Conservation (phyloP, 1,284 basidiomycete genomes). For the Pisolithus thermaeus region DNA sequence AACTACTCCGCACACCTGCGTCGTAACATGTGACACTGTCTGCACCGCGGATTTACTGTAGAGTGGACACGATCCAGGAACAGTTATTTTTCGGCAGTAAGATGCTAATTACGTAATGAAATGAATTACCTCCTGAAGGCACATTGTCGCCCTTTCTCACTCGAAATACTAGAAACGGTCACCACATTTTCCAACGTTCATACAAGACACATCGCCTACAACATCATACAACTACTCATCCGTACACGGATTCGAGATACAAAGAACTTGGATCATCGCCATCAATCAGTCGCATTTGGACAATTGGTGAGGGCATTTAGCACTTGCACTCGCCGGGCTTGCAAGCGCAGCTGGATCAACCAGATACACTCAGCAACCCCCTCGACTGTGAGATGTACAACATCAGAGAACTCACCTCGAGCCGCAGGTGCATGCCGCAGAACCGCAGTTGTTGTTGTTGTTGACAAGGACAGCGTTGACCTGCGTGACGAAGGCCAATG, state of each 20-base stretch:
- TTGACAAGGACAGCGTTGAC: constrained; percentile 38
- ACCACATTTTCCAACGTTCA: no score
- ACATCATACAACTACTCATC: no score
- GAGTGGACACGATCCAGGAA: no score
- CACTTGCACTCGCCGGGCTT: constrained; percentile 59
- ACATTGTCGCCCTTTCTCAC: no score
- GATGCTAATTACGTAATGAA: no score
- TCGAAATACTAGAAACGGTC: no score
- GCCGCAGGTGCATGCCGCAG: constrained; percentile 46
- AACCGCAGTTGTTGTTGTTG: constrained; percentile 43
- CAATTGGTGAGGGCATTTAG: constrained; percentile 27
- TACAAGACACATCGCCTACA: no score
- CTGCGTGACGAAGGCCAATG: constrained; percentile 18
- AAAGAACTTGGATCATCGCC: neutral
- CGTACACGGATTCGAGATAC: neutral
- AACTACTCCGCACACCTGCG: no score
- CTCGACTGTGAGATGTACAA: neutral
- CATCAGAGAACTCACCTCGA: constrained; percentile 31
- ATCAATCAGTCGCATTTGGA: neutral
- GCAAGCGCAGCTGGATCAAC: constrained; percentile 44
- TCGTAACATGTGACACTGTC: no score
- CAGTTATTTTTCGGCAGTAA: no score
- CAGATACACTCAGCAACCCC: neutral
- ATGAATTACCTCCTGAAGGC: no score
- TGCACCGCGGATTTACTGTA: no score